Evolutionary conservation across 2,329 filamentous ascomycete species (phyloP).

Genomic region (Domatiomyces globalis): DNA sequence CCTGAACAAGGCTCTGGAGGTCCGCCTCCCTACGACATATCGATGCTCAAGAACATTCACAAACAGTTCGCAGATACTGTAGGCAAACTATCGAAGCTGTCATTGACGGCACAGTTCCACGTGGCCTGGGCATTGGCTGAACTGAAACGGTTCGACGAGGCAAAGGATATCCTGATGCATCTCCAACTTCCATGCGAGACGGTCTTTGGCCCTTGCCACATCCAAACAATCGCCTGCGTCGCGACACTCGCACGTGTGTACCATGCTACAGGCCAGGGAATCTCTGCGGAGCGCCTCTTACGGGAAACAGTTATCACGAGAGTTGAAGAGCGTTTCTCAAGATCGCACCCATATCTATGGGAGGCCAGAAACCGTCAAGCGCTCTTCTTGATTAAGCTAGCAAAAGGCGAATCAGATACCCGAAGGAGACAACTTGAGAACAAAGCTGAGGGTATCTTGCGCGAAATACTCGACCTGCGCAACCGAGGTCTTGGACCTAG

Average conservation of each 20-base stretch:
- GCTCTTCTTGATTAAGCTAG: conserved; percentile 8
- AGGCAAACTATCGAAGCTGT: conserved; percentile 1
- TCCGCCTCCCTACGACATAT: conserved; percentile 4
- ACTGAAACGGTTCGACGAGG: conserved; percentile 3
- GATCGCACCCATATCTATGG: conserved; percentile 11
- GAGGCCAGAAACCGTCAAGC: conserved; percentile 13
- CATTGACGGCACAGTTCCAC: conserved; percentile 8
- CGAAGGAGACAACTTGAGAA: background rate
- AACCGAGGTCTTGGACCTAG: conserved; percentile 6
- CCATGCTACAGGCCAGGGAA: conserved; percentile 4
- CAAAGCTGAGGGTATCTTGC: conserved; percentile 7
- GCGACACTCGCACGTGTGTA: conserved; percentile 8
- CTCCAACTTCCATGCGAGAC: conserved; percentile 3
- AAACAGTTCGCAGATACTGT: conserved; percentile 2
- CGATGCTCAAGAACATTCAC: conserved; percentile 3
- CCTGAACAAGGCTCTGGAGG: conserved; percentile 1
- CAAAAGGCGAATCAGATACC: conserved; percentile 2
- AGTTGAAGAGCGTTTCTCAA: conserved; percentile 6
- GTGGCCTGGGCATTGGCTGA: conserved; percentile 11
- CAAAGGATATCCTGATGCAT: conserved; percentile 1
- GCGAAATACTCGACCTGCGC: conserved; percentile 7
- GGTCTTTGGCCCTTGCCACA: conserved; percentile 6
- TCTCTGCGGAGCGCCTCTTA: conserved; percentile 6
- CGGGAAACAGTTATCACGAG: conserved; percentile 3
- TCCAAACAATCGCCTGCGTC: conserved; percentile 9